phyloP scores from a whole-genome alignment of 192 early-diverging fungal species.

The Pilaira anomala region DNA sequence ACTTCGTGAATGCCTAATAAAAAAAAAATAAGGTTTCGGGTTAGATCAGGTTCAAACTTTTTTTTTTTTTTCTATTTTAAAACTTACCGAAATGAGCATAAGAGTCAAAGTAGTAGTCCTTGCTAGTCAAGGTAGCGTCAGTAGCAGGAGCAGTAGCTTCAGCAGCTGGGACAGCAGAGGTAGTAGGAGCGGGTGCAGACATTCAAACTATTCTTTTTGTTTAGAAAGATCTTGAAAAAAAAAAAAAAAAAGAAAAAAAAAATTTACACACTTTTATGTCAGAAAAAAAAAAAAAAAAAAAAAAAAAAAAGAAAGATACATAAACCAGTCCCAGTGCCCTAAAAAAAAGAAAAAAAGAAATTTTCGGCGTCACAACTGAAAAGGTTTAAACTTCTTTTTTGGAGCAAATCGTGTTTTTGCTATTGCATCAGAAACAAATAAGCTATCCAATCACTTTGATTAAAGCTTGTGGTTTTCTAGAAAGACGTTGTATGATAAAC shows the following conservation, averaged over 20 bases:
- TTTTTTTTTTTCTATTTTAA: neutral
- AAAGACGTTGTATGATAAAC: too few relatives aligned
- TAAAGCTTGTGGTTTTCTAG: too few relatives aligned
- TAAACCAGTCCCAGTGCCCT: too few relatives aligned
- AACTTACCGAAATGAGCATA: conserved; percentile 89
- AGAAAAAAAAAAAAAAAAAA: neutral
- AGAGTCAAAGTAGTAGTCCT: conserved; percentile 98
- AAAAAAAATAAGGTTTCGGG: neutral
- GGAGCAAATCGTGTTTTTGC: too few relatives aligned
- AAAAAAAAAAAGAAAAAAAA: neutral
- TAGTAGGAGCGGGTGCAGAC: conserved; percentile 16
- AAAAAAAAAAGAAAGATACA: too few relatives aligned
- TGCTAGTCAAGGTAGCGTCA: conserved; percentile 28
- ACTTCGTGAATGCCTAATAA: conserved; percentile 25
- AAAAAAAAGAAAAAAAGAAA: too few relatives aligned
- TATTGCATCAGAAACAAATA: too few relatives aligned
- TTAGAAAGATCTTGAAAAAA: neutral
- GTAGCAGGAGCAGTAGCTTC: conserved; percentile 9
- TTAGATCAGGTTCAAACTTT: neutral
- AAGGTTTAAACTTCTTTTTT: too few relatives aligned
- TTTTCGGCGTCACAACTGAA: too few relatives aligned
- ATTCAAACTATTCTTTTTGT: conserved; percentile 3
- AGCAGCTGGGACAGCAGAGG: conserved; percentile 17
- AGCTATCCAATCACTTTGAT: too few relatives aligned
- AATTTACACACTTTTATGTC: neutral